Conservation (phyloP, 768 basidiomycete genomes). For the Leccinum boreale region DNA sequence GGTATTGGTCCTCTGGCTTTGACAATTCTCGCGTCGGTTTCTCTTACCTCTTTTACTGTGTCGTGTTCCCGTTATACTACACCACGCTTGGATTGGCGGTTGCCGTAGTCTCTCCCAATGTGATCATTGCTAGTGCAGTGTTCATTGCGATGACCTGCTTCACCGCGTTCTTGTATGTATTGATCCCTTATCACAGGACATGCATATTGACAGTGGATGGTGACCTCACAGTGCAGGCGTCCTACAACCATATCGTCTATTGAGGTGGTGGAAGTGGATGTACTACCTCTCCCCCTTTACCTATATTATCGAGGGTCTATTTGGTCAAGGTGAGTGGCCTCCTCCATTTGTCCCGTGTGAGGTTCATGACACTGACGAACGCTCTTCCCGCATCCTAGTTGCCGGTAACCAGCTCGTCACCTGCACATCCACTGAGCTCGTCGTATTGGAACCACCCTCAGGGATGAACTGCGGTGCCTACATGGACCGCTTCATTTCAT, state of each 20-base stretch:
- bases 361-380: neutral
- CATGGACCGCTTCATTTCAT: conserved; percentile 45
- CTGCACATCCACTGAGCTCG: conserved; percentile 54
- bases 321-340: conserved; percentile 28
- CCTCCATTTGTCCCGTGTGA: too few species aligned
- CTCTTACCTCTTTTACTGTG: conserved; percentile 36
- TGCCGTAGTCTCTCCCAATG: conserved; percentile 40
- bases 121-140: conserved; percentile 39
- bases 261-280: conserved; percentile 33
- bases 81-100: conserved; percentile 40
- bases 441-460: conserved; percentile 48
- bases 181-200: neutral
- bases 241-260: conserved; percentile 41
- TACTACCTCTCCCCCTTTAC: conserved; percentile 48
- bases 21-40: conserved; percentile 36
- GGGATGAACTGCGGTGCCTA: conserved; percentile 54
- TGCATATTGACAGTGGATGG: neutral
- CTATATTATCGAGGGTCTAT: conserved; percentile 46
- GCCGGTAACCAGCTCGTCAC: conserved; percentile 40
- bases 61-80: conserved; percentile 44
- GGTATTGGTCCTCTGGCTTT: conserved; percentile 48
- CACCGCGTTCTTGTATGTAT: conserved; percentile 40
- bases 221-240: conserved; percentile 40
- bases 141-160: conserved; percentile 39
- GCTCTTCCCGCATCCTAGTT: conserved; percentile 21